A percentile compares a stretch with the other conserved stretches of the same genome.
Evolutionary conservation across 495 filamentous ascomycete genomes (phyloP).

Genomic region (Podospora pseudoanserina): DNA sequence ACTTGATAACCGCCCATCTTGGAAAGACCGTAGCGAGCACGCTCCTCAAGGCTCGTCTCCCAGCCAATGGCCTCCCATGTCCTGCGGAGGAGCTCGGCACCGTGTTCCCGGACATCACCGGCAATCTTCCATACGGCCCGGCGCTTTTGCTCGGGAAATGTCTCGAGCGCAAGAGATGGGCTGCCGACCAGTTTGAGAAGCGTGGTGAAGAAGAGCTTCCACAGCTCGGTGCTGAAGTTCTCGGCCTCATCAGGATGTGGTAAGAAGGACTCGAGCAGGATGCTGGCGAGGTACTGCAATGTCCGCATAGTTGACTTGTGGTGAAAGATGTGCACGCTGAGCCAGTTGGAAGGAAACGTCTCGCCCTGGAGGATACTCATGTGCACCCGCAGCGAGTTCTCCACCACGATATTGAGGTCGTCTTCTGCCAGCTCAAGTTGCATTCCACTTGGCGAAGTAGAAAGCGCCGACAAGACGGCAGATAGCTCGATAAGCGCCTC

Average conservation of each 20-base stretch:
- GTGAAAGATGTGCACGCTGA: slow-evolving; percentile 91
- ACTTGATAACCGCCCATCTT: slow-evolving; percentile 96
- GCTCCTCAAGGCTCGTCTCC: slow-evolving; percentile 80
- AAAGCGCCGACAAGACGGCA: slow-evolving; percentile 76
- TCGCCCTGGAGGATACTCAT: slow-evolving; percentile 86
- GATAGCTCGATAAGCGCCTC: slow-evolving; percentile 88
- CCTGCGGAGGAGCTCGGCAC: slow-evolving; percentile 74
- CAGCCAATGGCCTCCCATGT: slow-evolving; percentile 98
- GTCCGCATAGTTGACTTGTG: slow-evolving; percentile 86
- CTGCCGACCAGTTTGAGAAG: slow-evolving; percentile 86
- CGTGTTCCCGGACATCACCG: slow-evolving; percentile 89
- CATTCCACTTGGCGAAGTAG: slow-evolving; percentile 64
- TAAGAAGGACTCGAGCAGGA: slow-evolving; percentile 73
- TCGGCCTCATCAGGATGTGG: slow-evolving; percentile 91
- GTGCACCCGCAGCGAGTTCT: slow-evolving; percentile 73
- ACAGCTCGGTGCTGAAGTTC: slow-evolving; percentile 85
- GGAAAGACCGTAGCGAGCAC: slow-evolving; percentile 65
- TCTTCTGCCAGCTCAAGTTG: slow-evolving; percentile 68
- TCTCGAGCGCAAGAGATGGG: slow-evolving; percentile 84
- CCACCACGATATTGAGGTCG: slow-evolving; percentile 70
- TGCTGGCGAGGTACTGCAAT: slow-evolving; percentile 75
- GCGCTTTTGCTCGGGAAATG: slow-evolving; percentile 94
- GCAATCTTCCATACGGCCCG: slow-evolving; percentile 98
- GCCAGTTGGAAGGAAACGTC: slow-evolving; percentile 84
- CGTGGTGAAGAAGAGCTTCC: slow-evolving; percentile 88